phyloP scores from a whole-genome alignment of 768 basidiomycete genomes.

The Xerocomus spinulosus region DNA sequence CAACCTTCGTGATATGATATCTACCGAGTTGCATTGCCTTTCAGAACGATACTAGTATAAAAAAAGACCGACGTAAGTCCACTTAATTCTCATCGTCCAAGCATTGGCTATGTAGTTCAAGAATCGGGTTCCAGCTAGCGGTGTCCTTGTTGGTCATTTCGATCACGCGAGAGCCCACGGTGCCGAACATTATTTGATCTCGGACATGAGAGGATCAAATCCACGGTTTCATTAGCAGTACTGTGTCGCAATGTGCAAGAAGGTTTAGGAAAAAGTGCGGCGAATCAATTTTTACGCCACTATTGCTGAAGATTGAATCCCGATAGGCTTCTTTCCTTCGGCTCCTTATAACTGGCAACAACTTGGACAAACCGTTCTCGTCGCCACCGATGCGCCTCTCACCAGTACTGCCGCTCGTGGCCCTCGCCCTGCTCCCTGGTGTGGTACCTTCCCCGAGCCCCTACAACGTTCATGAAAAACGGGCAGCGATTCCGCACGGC shows the following conservation, averaged over 20 bases:
- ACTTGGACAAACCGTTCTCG: not conserved
- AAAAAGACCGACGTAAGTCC: no score
- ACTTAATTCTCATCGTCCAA: no score
- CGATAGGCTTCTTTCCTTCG: not conserved
- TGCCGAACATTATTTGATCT: no score
- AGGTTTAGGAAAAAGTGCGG: not conserved
- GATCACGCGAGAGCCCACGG: no score
- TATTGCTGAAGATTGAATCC: no score
- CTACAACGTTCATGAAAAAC: conserved; percentile 39
- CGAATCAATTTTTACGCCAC: not conserved
- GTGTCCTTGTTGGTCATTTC: no score
- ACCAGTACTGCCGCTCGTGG: conserved; percentile 2
- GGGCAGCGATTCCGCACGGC: conserved; percentile 28
- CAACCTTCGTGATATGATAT: no score
- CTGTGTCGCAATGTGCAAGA: not conserved
- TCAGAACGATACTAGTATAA: no score
- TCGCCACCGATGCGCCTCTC: conserved; percentile 11
- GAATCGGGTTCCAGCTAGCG: no score
- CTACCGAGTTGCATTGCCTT: no score
- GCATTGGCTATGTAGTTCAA: no score
- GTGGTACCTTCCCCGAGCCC: conserved; percentile 12
- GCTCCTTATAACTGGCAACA: not conserved
- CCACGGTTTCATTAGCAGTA: not conserved
- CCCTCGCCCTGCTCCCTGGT: conserved; percentile 11
- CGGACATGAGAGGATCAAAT: no score